A percentile compares a stretch with the other conserved stretches of the same genome.
phyloP scores from a whole-genome alignment of 768 basidiomycete genomes.

The Naganishia vaughanmartiniae region DNA sequence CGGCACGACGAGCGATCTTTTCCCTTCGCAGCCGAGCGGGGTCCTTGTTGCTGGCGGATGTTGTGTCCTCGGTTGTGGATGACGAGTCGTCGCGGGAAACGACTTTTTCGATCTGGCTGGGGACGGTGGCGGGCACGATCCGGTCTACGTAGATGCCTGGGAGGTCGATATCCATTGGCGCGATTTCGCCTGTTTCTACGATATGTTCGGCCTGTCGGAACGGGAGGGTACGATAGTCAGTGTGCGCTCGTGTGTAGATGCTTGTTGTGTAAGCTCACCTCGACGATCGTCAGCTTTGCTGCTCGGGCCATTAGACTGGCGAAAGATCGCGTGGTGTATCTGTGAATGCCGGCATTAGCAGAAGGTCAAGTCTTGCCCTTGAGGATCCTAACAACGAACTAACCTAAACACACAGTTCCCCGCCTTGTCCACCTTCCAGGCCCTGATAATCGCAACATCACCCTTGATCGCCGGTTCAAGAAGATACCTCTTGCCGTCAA shows the following conservation, averaged over 20 bases:
- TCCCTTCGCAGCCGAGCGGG: conserved; percentile 36
- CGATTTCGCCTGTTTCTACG: conserved; percentile 47
- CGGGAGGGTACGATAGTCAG: neutral
- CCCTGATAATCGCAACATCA: conserved; percentile 47
- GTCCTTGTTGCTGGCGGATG: conserved; percentile 24
- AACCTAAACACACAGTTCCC: conserved; percentile 50
- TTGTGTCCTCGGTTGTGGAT: conserved; percentile 12
- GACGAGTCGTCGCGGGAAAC: conserved; percentile 38
- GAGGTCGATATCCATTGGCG: conserved; percentile 46
- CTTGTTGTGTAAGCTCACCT: conserved; percentile 34
- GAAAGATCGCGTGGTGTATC: conserved; percentile 49
- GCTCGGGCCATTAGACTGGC: conserved; percentile 43
- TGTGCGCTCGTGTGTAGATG: neutral
- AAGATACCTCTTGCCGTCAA: conserved; percentile 44
- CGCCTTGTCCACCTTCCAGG: conserved; percentile 49
- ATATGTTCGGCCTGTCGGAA: conserved; percentile 44
- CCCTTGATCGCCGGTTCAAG: conserved; percentile 48
- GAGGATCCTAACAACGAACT: conserved; percentile 29
- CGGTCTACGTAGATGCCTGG: conserved; percentile 50
- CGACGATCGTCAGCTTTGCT: conserved; percentile 48
- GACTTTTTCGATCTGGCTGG: conserved; percentile 46
- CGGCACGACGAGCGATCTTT: conserved; percentile 46
- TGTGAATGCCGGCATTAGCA: conserved; percentile 6
- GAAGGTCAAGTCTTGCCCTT: neutral
- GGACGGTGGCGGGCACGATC: conserved; percentile 45